Evolutionary conservation across 2,329 filamentous ascomycete genomes (phyloP).

Genomic region (Cladosporium sp.): DNA sequence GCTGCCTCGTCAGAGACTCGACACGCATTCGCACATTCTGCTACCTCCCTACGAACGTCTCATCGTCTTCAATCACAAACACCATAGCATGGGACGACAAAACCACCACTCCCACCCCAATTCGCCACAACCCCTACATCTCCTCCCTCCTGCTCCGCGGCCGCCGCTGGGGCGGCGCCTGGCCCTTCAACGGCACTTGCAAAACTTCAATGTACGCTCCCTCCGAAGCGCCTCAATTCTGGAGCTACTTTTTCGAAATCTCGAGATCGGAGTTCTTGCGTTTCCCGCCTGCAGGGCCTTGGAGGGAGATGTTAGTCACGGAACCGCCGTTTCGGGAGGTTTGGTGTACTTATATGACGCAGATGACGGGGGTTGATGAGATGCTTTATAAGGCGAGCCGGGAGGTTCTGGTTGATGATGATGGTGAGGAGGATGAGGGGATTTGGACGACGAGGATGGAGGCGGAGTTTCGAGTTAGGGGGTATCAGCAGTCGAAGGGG

Average conservation of each 20-base stretch:
- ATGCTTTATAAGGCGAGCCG: background rate
- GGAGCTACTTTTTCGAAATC: constrained; percentile 5
- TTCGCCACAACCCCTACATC: constrained; percentile 8
- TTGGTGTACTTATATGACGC: background rate
- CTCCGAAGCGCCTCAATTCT: background rate
- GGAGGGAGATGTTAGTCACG: background rate
- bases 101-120: background rate
- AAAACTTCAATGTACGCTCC: background rate
- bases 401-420: background rate
- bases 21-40: background rate
- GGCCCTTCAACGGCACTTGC: background rate
- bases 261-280: background rate
- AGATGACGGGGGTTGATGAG: background rate
- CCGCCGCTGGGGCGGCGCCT: background rate
- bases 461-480: background rate
- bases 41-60: background rate
- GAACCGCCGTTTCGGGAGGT: background rate
- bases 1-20: background rate
- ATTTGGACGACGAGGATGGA: constrained; percentile 10
- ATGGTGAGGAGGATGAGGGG: background rate
- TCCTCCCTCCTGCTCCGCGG: constrained; percentile 7
- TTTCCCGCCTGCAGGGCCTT: background rate
- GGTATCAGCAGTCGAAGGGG: constrained; percentile 1
- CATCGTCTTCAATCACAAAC: background rate
- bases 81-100: background rate